phyloP scores from a whole-genome alignment of 768 basidiomycete species.

The Dictyophora rubrovolvata region DNA sequence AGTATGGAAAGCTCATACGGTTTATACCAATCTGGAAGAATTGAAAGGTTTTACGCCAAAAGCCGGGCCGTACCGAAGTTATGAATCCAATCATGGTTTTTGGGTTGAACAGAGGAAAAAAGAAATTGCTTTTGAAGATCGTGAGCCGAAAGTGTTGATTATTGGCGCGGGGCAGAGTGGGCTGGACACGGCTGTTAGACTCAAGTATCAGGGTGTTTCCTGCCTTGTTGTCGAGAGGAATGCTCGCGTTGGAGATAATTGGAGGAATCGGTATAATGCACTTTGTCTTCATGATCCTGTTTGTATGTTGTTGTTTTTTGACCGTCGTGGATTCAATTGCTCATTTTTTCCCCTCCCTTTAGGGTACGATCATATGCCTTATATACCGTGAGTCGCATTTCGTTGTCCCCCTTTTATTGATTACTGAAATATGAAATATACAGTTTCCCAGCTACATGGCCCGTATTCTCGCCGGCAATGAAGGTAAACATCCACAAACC shows the following conservation, averaged over 20 bases:
- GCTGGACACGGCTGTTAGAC: constrained; percentile 45
- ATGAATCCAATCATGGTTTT: neutral
- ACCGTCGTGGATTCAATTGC: neutral
- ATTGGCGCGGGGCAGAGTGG: constrained; percentile 46
- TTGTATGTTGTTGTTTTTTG: constrained; percentile 32
- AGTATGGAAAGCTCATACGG: constrained; percentile 49
- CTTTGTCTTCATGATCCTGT: constrained; percentile 59
- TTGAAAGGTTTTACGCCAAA: constrained; percentile 36
- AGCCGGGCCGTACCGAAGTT: constrained; percentile 33
- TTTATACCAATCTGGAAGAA: constrained; percentile 50
- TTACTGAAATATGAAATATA: neutral
- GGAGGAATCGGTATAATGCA: constrained; percentile 58
- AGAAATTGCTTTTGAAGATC: constrained; percentile 24
- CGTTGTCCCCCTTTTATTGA: neutral
- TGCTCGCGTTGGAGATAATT: constrained; percentile 48
- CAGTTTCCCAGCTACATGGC: constrained; percentile 53
- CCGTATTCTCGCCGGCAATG: constrained; percentile 44
- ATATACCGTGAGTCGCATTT: constrained; percentile 38
- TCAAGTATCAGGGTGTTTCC: constrained; percentile 40
- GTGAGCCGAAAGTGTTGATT: constrained; percentile 43
- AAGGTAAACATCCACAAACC: constrained; percentile 20
- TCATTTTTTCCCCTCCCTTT: neutral
- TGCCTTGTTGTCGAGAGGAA: constrained; percentile 56
- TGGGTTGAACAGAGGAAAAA: neutral
- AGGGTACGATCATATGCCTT: constrained; percentile 52